Evolutionary conservation across 805 yeast genomes (phyloP), one percentile per base, ranked within the genome.

Genomic region (Pichia ethanolica): DNA sequence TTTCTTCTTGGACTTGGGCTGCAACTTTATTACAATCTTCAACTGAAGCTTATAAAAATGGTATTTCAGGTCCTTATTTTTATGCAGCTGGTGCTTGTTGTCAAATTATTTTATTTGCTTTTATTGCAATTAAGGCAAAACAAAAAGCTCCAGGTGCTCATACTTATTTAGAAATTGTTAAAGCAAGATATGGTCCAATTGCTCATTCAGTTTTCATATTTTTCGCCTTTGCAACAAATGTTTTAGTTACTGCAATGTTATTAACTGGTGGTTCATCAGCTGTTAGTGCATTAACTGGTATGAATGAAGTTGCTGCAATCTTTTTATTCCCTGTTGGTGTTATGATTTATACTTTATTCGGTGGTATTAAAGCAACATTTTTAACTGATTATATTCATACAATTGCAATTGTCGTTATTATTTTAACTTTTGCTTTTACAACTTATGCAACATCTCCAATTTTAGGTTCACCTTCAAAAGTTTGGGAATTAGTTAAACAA

Each of bases 1-100:
- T 89, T 8, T 82, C 91, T 11, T 82, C 91, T 8, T 90, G 98
- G 98, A 89, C 97, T 9, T 83, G 89, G 89, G 86, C 86, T n/a
- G 87, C 89, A 4, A 86, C 95, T 1, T 68, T 86, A 44, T 71
- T 86, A 34, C 82, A 81, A 37, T 81, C 89, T 3, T 79, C 95
- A 1, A 79, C 95, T 25, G 89, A 85, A 64, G 87, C 87, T 26
- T 89, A 86, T 66, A 70, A 70, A 40, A 73, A 81, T 50, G 98
- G 98, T 59, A 78, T 90, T 39, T 67, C 82, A 35, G 96, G 95
- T 44, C 84, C 91, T 6, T 85, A 81, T 69, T 61, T 50, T 32
- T 90, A 90, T 64, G 96, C 96, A 8, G 79, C 93, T 4, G 98
- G 97, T 62, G 97, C 96, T 1, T 78, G 88, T 47, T 88, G 86